Evolutionary conservation across 768 basidiomycete species (phyloP).

Genomic region (Naganishia vaughanmartiniae): DNA sequence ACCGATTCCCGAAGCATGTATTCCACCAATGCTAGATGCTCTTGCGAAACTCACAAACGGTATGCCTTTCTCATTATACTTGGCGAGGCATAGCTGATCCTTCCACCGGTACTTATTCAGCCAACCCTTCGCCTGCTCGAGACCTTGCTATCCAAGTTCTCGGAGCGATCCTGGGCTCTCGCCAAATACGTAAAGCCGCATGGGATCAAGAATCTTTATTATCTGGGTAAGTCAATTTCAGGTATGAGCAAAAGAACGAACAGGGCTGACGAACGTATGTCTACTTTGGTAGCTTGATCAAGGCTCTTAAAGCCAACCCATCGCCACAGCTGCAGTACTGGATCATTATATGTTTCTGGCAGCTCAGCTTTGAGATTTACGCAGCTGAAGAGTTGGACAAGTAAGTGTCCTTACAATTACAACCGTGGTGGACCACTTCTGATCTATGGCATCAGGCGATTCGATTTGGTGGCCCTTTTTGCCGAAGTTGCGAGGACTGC

Average conservation of each 20-base stretch:
- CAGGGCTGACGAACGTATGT: neutral
- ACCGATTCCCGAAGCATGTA: slow-evolving; percentile 39
- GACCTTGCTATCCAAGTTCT: slow-evolving; percentile 91
- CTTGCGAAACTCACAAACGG: slow-evolving; percentile 59
- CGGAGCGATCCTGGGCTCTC: slow-evolving; percentile 76
- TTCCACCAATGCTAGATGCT: slow-evolving; percentile 41
- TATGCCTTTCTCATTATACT: slow-evolving; percentile 22
- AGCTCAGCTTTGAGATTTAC: slow-evolving; percentile 83
- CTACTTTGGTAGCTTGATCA: slow-evolving; percentile 63
- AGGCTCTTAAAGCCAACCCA: slow-evolving; percentile 74
- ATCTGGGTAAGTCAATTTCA: slow-evolving; percentile 45
- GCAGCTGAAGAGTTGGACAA: slow-evolving; percentile 83
- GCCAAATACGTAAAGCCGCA: slow-evolving; percentile 72
- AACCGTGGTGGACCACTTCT: slow-evolving; percentile 17
- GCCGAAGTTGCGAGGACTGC: slow-evolving; percentile 80
- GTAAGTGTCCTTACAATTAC: slow-evolving; percentile 56
- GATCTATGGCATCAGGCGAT: slow-evolving; percentile 62
- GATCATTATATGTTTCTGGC: slow-evolving; percentile 87
- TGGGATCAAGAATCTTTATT: slow-evolving; percentile 60
- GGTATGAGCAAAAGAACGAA: too few relatives aligned
- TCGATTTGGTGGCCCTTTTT: slow-evolving; percentile 80
- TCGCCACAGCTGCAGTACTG: slow-evolving; percentile 95
- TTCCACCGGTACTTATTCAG: neutral
- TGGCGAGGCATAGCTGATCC: neutral
- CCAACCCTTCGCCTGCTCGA: slow-evolving; percentile 53